Conservation (phyloP, 1,284 basidiomycete species). For the Ceratobasidium papillatum region DNA sequence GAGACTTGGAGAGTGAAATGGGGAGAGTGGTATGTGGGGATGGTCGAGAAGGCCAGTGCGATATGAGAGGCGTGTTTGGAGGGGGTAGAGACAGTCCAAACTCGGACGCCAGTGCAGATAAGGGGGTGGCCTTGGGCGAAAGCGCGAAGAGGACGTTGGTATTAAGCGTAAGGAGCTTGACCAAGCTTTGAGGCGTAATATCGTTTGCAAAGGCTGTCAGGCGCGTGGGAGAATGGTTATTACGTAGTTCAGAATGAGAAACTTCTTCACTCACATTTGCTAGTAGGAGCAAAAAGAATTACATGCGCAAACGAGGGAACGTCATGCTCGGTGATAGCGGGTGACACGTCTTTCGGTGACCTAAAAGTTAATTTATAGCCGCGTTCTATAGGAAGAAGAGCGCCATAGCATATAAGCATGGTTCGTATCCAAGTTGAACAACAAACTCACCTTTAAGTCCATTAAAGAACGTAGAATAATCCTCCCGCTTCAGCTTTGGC, state of each 20-base stretch:
- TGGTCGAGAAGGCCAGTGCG: conserved; percentile 76
- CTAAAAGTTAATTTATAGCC: conserved; percentile 88
- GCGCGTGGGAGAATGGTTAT: conserved; percentile 2
- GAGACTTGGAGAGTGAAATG: conserved; percentile 51
- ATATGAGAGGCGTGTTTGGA: conserved; percentile 73
- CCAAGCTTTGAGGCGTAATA: conserved; percentile 83
- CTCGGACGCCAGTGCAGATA: conserved; percentile 76
- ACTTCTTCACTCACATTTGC: conserved; percentile 69
- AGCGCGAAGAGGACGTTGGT: conserved; percentile 89
- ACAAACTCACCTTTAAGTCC: conserved; percentile 70
- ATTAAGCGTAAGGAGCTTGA: conserved; percentile 72
- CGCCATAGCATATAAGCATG: not conserved
- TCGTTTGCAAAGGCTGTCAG: conserved; percentile 73
- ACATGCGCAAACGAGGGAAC: conserved; percentile 82
- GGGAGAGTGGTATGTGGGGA: conserved; percentile 65
- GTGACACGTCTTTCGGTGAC: conserved; percentile 72
- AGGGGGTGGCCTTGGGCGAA: conserved; percentile 73
- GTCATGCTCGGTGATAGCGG: conserved; percentile 73
- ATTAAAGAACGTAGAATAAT: conserved; percentile 84
- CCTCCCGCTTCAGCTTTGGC: conserved; percentile 65
- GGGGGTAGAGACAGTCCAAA: conserved; percentile 80
- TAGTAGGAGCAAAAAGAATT: conserved; percentile 81
- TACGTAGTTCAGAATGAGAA: not conserved
- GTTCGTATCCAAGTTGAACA: not conserved
- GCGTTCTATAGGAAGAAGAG: conserved; percentile 59